phyloP scores from a whole-genome alignment of 2,329 filamentous ascomycete genomes.

The Purpureocillium lavendulum region DNA sequence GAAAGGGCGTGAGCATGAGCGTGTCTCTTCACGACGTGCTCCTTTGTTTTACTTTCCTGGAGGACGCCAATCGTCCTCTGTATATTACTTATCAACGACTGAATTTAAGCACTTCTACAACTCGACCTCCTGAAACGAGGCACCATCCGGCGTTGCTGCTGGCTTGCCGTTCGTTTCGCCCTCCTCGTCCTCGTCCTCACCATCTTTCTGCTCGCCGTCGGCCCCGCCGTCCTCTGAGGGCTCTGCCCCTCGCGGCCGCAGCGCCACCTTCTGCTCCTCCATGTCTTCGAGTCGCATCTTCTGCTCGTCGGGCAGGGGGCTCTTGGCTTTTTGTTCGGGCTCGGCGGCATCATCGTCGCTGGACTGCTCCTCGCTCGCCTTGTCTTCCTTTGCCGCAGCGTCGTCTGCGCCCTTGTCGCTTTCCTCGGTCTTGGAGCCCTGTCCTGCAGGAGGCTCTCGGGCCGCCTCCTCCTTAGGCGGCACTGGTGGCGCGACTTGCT shows the following conservation, averaged over 20 bases:
- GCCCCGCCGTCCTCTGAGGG: constrained; percentile 20
- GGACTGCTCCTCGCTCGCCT: constrained; percentile 8
- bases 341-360: constrained; percentile 11
- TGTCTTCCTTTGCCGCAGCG: constrained; percentile 17
- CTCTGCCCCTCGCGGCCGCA: constrained; percentile 27
- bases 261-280: constrained; percentile 43
- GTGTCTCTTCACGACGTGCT: too few relatives aligned
- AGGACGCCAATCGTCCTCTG: too few relatives aligned
- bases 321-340: constrained; percentile 27
- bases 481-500: constrained; percentile 20
- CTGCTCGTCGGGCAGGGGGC: constrained; percentile 37
- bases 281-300: constrained; percentile 48
- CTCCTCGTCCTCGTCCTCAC: constrained; percentile 23
- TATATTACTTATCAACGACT: background rate
- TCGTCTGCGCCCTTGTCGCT: constrained; percentile 11
- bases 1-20: constrained; percentile 8
- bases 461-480: constrained; percentile 15
- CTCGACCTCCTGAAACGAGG: constrained; percentile 57
- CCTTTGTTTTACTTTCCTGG: too few relatives aligned
- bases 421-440: constrained; percentile 16
- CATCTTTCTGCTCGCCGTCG: constrained; percentile 17
- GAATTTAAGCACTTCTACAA: constrained; percentile 28
- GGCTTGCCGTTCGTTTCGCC: constrained; percentile 28
- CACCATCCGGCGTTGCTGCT: constrained; percentile 42
- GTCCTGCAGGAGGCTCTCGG: constrained; percentile 13